Conservation (phyloP, 352 stramenopile genomes). For the Phytophthora nicotianae region DNA sequence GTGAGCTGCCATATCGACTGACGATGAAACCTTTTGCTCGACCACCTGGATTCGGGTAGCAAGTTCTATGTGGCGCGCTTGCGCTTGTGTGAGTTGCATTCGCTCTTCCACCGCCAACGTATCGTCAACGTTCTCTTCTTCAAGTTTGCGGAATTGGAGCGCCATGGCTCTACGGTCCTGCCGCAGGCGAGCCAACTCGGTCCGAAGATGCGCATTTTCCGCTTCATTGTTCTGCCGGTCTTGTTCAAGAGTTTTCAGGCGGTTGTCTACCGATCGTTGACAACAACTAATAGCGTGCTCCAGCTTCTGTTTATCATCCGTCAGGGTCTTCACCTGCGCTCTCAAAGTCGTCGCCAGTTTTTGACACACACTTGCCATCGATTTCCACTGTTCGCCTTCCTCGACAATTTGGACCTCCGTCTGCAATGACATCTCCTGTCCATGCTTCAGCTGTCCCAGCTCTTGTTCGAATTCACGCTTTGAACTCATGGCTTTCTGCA, state of each 20-base stretch:
- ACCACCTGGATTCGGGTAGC: slow-evolving; percentile 5
- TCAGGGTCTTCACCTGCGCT: slow-evolving; percentile 21
- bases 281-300: slow-evolving; percentile 20
- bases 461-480: neutral
- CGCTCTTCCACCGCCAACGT: slow-evolving; percentile 2
- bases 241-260: slow-evolving; percentile 16
- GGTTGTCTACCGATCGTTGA: slow-evolving; percentile 26
- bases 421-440: neutral
- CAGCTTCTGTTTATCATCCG: slow-evolving; percentile 19
- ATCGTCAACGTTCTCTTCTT: slow-evolving; percentile 12
- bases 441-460: slow-evolving; percentile 1
- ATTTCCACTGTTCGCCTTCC: slow-evolving; percentile 12
- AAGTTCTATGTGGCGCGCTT: slow-evolving; percentile 15
- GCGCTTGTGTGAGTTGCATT: slow-evolving; percentile 9
- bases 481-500: neutral
- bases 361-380: slow-evolving; percentile 6
- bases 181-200: slow-evolving; percentile 10
- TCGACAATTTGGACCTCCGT: neutral
- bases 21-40: slow-evolving; percentile 14
- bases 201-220: slow-evolving; percentile 24
- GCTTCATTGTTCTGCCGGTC: slow-evolving; percentile 17
- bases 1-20: neutral
- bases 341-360: slow-evolving; percentile 14
- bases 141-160: slow-evolving; percentile 7
- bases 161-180: slow-evolving; percentile 11